Evolutionary conservation across 2,329 filamentous ascomycete species (phyloP).

Genomic region (Exophiala mesophila): DNA sequence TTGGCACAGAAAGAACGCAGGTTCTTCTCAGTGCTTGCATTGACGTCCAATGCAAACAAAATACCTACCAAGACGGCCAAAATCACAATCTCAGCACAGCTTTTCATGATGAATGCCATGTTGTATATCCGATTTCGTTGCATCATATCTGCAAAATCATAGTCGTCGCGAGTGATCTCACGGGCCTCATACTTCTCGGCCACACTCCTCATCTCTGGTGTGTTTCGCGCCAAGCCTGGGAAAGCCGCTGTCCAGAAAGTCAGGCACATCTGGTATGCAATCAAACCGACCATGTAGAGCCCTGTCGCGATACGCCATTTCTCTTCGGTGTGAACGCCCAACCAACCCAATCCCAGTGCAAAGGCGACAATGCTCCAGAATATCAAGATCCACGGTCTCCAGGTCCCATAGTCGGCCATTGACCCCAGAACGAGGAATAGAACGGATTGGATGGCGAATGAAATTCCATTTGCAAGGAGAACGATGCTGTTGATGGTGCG

Average conservation of each 20-base stretch:
- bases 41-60: slow-evolving; percentile 57
- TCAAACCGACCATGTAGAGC: slow-evolving; percentile 62
- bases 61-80: slow-evolving; percentile 62
- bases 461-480: slow-evolving; percentile 61
- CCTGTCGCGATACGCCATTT: slow-evolving; percentile 59
- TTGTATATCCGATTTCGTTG: slow-evolving; percentile 62
- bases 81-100: slow-evolving; percentile 57
- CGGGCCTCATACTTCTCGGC: slow-evolving; percentile 49
- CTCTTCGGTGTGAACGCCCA: slow-evolving; percentile 56
- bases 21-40: slow-evolving; percentile 56
- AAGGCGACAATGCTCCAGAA: slow-evolving; percentile 57
- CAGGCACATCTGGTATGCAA: slow-evolving; percentile 62
- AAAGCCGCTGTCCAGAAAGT: slow-evolving; percentile 67
- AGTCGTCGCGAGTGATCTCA: slow-evolving; percentile 53
- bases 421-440: slow-evolving; percentile 44
- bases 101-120: slow-evolving; percentile 60
- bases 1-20: slow-evolving; percentile 62
- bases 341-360: slow-evolving; percentile 62
- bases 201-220: slow-evolving; percentile 45
- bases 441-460: slow-evolving; percentile 61
- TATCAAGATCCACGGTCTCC: slow-evolving; percentile 59
- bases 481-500: slow-evolving; percentile 63
- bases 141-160: slow-evolving; percentile 57
- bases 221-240: slow-evolving; percentile 54
- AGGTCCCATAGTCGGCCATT: slow-evolving; percentile 60